Percentiles rank a stretch among this genome's conserved stretches.
phyloP scores from a whole-genome alignment of 805 yeast genomes.

The Danielia oregonensis region DNA sequence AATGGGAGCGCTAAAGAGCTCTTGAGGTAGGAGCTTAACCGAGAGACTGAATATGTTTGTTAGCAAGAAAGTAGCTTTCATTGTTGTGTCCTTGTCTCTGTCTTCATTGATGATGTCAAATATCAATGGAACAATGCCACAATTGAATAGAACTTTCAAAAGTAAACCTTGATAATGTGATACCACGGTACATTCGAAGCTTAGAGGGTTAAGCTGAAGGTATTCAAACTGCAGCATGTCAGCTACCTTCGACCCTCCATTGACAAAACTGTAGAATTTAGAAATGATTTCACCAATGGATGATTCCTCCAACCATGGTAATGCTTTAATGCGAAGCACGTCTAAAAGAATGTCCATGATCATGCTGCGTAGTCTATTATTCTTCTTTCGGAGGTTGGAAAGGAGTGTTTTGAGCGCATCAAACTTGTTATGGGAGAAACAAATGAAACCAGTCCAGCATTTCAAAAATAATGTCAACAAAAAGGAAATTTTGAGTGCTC shows the following conservation, averaged over 20 bases:
- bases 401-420: constrained; percentile 55
- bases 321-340: constrained; percentile 54
- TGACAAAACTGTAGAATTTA: constrained; percentile 10
- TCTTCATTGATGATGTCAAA: constrained; percentile 38
- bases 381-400: constrained; percentile 57
- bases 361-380: constrained; percentile 53
- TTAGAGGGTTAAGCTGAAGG: constrained; percentile 20
- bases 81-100: constrained; percentile 41
- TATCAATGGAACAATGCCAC: constrained; percentile 51
- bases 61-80: constrained; percentile 61
- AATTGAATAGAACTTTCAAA: constrained; percentile 48
- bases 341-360: constrained; percentile 71
- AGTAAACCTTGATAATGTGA: constrained; percentile 69
- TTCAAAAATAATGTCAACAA: constrained; percentile 61
- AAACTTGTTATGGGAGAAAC: constrained; percentile 56
- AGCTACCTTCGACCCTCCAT: constrained; percentile 1
- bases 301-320: constrained; percentile 45
- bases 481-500: constrained; percentile 56
- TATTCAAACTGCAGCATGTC: constrained; percentile 11
- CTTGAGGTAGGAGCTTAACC: constrained; percentile 51
- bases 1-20: constrained; percentile 23
- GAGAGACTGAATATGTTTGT: constrained; percentile 59
- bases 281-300: constrained; percentile 11
- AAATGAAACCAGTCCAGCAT: constrained; percentile 72
- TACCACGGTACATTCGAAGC: constrained; percentile 40